Conservation (phyloP, 192 early-diverging fungal genomes). For the Entophlyctis helioformis region DNA sequence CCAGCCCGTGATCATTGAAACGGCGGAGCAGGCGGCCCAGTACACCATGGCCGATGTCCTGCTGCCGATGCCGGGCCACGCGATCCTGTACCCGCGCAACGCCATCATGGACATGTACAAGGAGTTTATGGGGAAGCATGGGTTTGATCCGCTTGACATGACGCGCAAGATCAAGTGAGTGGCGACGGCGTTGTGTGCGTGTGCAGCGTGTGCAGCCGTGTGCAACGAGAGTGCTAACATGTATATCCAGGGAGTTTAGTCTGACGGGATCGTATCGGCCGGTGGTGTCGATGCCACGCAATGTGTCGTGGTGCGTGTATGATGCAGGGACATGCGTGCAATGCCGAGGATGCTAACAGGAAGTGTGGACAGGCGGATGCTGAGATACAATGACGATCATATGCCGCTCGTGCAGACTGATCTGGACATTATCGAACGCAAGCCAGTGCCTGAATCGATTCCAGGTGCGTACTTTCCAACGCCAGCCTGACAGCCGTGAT, state of each 20-base stretch:
- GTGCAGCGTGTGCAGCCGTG: slow-evolving; percentile 1
- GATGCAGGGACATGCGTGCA: slow-evolving; percentile 34
- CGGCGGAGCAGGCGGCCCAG: slow-evolving; percentile 49
- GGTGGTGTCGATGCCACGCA: slow-evolving; percentile 17
- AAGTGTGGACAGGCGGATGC: slow-evolving; percentile 11
- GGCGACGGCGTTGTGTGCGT: slow-evolving; percentile 1
- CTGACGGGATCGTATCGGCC: slow-evolving; percentile 38
- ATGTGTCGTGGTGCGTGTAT: slow-evolving; percentile 19
- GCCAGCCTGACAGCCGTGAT: too few relatives aligned
- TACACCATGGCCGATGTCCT: slow-evolving; percentile 85
- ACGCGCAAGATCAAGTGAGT: slow-evolving; percentile 38
- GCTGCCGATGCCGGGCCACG: slow-evolving; percentile 77
- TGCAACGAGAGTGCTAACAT: not conserved
- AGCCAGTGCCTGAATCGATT: slow-evolving; percentile 12
- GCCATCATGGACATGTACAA: slow-evolving; percentile 50
- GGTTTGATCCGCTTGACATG: slow-evolving; percentile 57
- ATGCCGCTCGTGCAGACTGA: slow-evolving; percentile 18
- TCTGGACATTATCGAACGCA: slow-evolving; percentile 16
- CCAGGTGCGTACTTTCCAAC: slow-evolving; percentile 2
- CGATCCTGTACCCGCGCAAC: slow-evolving; percentile 70
- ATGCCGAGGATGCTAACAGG: not conserved
- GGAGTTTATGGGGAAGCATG: slow-evolving; percentile 59
- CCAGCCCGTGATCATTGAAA: slow-evolving; percentile 30
- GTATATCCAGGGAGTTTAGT: slow-evolving; percentile 10
- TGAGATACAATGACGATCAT: slow-evolving; percentile 20